These are phyloP conservation scores for Coemansia pectinata DNA, from an alignment of 192 early-diverging fungal genomes.

Conservation along the genomic window DNA sequence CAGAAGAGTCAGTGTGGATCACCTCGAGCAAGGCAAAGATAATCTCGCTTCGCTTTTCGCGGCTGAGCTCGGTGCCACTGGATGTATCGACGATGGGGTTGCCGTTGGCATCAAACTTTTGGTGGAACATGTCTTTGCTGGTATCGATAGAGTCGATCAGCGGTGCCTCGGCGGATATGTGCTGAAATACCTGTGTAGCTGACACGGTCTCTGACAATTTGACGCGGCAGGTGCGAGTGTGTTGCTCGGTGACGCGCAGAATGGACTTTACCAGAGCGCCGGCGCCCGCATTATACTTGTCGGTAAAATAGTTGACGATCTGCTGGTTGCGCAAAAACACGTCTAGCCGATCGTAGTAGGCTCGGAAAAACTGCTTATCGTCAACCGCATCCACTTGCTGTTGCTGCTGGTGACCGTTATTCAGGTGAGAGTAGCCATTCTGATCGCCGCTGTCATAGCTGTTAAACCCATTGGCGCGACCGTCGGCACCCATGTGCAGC, in stretches of 20 bases:
- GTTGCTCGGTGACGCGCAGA: conserved; percentile 60
- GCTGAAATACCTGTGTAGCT: conserved; percentile 56
- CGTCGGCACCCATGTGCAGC: conserved; percentile 14
- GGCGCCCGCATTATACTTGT: conserved; percentile 66
- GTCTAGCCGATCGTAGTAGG: conserved; percentile 67
- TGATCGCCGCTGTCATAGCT: not conserved
- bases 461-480: not conserved
- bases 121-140: conserved; percentile 36
- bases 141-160: conserved; percentile 44
- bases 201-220: conserved; percentile 50
- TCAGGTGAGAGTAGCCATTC: not conserved
- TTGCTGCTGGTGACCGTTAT: not conserved
- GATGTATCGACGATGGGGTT: conserved; percentile 9
- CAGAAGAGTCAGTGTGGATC: conserved; percentile 55
- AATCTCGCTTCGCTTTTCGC: conserved; percentile 30
- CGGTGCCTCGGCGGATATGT: conserved; percentile 40
- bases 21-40: conserved; percentile 64
- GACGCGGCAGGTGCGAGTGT: conserved; percentile 59
- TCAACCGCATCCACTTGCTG: conserved; percentile 40
- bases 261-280: conserved; percentile 60
- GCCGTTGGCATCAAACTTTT: conserved; percentile 20
- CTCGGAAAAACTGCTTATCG: conserved; percentile 62
- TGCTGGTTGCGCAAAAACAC: conserved; percentile 69
- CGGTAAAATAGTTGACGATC: conserved; percentile 61
- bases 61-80: not conserved